These are phyloP conservation scores for Cymbopogon flexuosus DNA, from an alignment of 202 grass and related monocot species.

Conservation along the genomic window DNA sequence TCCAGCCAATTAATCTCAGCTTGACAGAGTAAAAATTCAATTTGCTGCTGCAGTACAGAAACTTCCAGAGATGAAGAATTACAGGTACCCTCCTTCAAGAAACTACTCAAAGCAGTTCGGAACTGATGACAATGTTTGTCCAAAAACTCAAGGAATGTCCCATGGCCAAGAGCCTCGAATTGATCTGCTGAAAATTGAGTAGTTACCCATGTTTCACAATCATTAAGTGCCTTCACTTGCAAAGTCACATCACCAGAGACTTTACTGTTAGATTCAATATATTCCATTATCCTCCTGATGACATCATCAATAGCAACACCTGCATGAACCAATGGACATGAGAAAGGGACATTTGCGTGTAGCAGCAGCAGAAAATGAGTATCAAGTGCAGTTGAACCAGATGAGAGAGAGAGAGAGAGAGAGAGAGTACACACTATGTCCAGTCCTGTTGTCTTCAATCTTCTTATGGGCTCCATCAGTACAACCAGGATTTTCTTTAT, in stretches of 20 bases:
- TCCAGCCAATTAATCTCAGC: constrained; percentile 53
- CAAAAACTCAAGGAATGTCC: constrained; percentile 79
- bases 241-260: constrained; percentile 7
- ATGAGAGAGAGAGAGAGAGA: background rate
- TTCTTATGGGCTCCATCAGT: constrained; percentile 19
- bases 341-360: constrained; percentile 16
- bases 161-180: constrained; percentile 75
- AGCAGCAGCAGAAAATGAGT: background rate
- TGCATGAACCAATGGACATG: constrained; percentile 37
- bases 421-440: constrained; percentile 18
- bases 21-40: constrained; percentile 66
- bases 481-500: constrained; percentile 46
- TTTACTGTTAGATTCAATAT: constrained; percentile 55
- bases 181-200: constrained; percentile 59
- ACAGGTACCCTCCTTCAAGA: constrained; percentile 37
- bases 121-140: constrained; percentile 51
- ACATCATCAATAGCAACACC: constrained; percentile 55
- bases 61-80: constrained; percentile 39
- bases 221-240: constrained; percentile 46
- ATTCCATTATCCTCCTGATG: constrained; percentile 58
- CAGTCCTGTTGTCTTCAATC: constrained; percentile 20
- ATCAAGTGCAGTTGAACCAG: background rate
- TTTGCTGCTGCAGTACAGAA: constrained; percentile 55
- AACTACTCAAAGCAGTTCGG: constrained; percentile 37
- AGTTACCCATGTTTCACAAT: constrained; percentile 63